A percentile compares a stretch with the other conserved stretches of the same genome.
phyloP scores from a whole-genome alignment of 108 stramenopile species.

The Schizochytrium sp. region DNA sequence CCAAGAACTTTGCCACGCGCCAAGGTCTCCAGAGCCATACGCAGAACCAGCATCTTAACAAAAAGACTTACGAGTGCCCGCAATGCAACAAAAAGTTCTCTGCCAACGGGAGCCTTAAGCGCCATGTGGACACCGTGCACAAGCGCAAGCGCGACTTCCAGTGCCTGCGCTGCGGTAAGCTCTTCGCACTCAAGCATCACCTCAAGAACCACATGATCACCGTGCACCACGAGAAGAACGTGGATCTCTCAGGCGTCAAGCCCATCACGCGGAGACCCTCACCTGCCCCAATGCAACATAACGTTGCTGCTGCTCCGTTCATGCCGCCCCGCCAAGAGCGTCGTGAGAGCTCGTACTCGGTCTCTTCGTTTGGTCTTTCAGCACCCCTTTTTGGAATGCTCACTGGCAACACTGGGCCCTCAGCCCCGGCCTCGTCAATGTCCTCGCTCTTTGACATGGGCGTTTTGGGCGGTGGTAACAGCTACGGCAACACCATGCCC shows the following conservation, averaged over 20 bases:
- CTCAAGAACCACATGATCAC: conserved; percentile 73
- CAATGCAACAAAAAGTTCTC: conserved; percentile 56
- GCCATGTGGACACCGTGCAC: conserved; percentile 56
- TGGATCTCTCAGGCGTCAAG: conserved; percentile 29
- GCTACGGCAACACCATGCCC: not conserved
- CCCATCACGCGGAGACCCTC: conserved; percentile 1
- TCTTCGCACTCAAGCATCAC: conserved; percentile 72
- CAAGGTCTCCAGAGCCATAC: not conserved
- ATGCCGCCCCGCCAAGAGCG: not conserved
- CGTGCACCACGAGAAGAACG: conserved; percentile 49
- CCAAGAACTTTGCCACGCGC: not conserved
- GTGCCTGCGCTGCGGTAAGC: conserved; percentile 65
- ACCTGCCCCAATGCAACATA: not conserved
- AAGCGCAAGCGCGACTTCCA: conserved; percentile 65
- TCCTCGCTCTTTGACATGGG: conserved; percentile 31
- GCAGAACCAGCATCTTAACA: not conserved
- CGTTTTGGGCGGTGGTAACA: not conserved
- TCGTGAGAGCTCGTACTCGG: conserved; percentile 47
- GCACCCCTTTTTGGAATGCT: conserved; percentile 1
- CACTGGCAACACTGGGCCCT: not conserved
- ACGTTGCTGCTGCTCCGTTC: not conserved
- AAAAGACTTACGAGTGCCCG: conserved; percentile 66
- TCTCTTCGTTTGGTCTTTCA: conserved; percentile 1
- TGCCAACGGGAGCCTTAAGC: conserved; percentile 31
- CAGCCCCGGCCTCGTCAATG: not conserved